A percentile compares a stretch with the other conserved stretches of the same genome.
Evolutionary conservation across 2,329 filamentous ascomycete genomes (phyloP).

Genomic region (Alternaria triticina): DNA sequence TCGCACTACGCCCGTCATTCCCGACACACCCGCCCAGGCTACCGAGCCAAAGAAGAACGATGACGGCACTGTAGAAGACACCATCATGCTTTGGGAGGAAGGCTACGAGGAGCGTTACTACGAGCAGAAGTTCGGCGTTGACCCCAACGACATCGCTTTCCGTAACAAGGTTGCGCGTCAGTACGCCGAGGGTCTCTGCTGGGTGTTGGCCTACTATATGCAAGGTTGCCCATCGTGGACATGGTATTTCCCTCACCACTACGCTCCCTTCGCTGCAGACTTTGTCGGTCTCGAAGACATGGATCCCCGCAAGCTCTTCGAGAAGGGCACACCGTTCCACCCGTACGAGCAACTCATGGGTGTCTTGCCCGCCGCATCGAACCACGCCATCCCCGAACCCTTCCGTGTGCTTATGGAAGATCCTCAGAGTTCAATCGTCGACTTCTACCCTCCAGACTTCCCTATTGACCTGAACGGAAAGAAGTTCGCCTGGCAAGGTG

Average conservation of each 20-base stretch:
- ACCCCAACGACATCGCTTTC: constrained; percentile 81
- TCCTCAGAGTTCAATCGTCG: constrained; percentile 87
- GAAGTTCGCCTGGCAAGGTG: constrained; percentile 98
- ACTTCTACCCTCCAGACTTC: constrained; percentile 97
- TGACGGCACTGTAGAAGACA: constrained; percentile 75
- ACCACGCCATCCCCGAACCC: constrained; percentile 84
- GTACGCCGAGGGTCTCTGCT: constrained; percentile 94
- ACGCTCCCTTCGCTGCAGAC: constrained; percentile 95
- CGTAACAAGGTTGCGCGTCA: constrained; percentile 84
- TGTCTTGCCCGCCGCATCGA: constrained; percentile 90
- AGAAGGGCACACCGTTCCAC: constrained; percentile 82
- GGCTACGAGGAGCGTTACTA: constrained; percentile 97
- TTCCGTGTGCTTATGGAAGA: constrained; percentile 93
- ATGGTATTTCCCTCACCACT: constrained; percentile 99
- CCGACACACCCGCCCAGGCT: constrained; percentile 55
- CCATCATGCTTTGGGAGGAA: constrained; percentile 90
- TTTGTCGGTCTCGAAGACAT: constrained; percentile 84
- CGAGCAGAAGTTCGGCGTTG: constrained; percentile 90
- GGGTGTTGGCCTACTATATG: constrained; percentile 97
- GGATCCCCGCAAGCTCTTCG: constrained; percentile 71
- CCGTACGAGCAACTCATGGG: constrained; percentile 99
- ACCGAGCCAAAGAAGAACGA: constrained; percentile 38
- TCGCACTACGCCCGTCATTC: constrained; percentile 61
- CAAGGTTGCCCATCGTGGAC: constrained; percentile 98
- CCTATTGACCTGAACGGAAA: constrained; percentile 94